Base-by-base conservation (phyloP, 805 yeast species). In the Debaryomyces tyrocola region DNA sequence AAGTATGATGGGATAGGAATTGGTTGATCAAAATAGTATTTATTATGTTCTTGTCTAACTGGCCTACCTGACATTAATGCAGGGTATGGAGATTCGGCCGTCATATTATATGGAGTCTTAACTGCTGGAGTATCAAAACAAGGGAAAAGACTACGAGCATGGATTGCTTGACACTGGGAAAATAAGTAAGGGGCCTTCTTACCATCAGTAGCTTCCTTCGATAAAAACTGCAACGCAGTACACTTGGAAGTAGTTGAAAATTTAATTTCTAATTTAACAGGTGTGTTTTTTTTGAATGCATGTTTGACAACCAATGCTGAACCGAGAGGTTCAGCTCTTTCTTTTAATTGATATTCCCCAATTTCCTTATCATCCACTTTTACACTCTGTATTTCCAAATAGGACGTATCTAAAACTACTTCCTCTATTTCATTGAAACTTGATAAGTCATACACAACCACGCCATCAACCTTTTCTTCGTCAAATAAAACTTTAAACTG, bases 161-260 rank as follows among this genome's bases (percentile, higher is more conserved):
- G 96, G 52, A 87, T 90, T 33, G 96, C 90, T 69, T 90, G 96
- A 61, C 95, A 80, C 67, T 90, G 97, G 9, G 96, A 88, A 64
- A 90, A 90, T 47, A 90, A 74, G 63, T 81, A 85, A 0, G 89
- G 90, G 20, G 74, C 73, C 36, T 77, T 78, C 50, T 83, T 79
- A 14, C 91, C 95, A 40, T 83, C 83, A 7, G 96, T 86, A 55
- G 84, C 87, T 44, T 75, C 81, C 31, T 84, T 82, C n/a, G 79
- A 80, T 44, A 90, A 70, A 83, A 94, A 90, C 65, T 90, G 96
- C 49, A 90, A 70, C 3, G 96, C 96, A 1, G 96, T 87, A 59
- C 95, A 85, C 18, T 80, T 64, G 6, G 70, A 68, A 1, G 96
- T 90, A 33, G 97, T 90, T 48, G 75, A 70, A 55, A 83, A 90